Conservation (phyloP, 495 filamentous ascomycete species). For the Penicillium maclennaniae region DNA sequence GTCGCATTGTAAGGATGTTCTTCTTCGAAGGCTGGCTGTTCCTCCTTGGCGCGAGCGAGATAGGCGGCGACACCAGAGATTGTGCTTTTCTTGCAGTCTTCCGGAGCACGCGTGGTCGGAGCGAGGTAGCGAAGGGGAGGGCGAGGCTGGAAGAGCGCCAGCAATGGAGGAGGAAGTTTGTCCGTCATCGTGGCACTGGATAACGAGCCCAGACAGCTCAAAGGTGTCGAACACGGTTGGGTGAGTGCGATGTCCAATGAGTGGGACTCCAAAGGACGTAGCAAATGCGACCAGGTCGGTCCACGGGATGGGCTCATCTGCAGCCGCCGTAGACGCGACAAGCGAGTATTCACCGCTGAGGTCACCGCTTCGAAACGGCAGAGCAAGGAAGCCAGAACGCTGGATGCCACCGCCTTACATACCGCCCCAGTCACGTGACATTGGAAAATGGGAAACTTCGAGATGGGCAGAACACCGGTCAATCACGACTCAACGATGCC, state of each 20-base stretch:
- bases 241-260: neutral
- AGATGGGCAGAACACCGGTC: neutral
- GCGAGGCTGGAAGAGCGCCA: constrained; percentile 90
- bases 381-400: neutral
- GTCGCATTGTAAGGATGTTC: constrained; percentile 75
- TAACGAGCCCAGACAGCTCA: neutral
- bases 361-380: neutral
- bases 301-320: neutral
- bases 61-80: constrained; percentile 72
- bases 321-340: constrained; percentile 13
- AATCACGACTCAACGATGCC: constrained; percentile 54
- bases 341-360: constrained; percentile 18
- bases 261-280: neutral
- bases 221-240: neutral
- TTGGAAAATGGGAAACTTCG: constrained; percentile 21
- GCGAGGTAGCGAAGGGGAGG: constrained; percentile 88
- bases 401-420: neutral
- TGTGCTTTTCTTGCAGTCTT: constrained; percentile 64
- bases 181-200: constrained; percentile 69
- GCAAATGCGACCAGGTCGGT: neutral
- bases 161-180: constrained; percentile 86
- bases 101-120: constrained; percentile 76
- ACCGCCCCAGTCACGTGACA: constrained; percentile 16
- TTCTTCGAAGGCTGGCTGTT: constrained; percentile 45
- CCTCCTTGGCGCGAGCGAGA: constrained; percentile 63